Percentiles rank a stretch among this genome's conserved stretches.
These are phyloP conservation scores for Avena atlantica DNA, from an alignment of 176 grass and related monocot species.

Conservation along the genomic window DNA sequence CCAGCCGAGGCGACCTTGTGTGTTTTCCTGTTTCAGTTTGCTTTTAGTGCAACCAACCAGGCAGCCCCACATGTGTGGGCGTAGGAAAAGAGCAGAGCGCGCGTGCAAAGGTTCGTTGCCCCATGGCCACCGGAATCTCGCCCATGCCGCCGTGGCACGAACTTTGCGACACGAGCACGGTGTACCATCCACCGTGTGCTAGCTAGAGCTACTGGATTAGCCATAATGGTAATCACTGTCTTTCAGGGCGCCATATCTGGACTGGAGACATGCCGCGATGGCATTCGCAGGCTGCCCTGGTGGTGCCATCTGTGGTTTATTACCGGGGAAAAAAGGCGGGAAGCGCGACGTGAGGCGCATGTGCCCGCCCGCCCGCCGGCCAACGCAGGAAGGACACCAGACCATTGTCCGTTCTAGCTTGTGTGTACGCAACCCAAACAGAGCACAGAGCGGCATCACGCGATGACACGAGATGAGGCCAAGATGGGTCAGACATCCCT, in stretches of 20 bases:
- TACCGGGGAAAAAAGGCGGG: background rate
- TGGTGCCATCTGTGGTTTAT: too few relatives aligned
- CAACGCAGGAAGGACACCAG: too few relatives aligned
- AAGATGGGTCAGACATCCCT: constrained; percentile 25
- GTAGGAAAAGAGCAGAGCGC: background rate
- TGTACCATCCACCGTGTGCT: background rate
- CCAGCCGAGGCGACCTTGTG: too few relatives aligned
- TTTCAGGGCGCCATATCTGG: too few relatives aligned
- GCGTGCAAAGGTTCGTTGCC: constrained; percentile 26
- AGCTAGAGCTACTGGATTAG: background rate
- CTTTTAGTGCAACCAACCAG: background rate
- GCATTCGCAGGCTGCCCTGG: too few relatives aligned
- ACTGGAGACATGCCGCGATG: background rate
- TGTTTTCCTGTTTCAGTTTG: too few relatives aligned
- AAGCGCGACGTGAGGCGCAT: background rate
- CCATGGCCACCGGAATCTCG: background rate
- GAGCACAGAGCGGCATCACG: background rate
- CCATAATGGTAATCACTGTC: background rate
- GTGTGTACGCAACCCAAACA: background rate
- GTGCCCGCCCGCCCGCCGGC: background rate
- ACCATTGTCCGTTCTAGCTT: background rate
- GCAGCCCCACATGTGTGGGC: background rate
- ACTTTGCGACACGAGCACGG: background rate
- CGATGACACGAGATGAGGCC: background rate
- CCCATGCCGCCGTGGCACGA: background rate